Evolutionary conservation across 495 filamentous ascomycete species (phyloP).

Genomic region (Aeminium ludgeri): DNA sequence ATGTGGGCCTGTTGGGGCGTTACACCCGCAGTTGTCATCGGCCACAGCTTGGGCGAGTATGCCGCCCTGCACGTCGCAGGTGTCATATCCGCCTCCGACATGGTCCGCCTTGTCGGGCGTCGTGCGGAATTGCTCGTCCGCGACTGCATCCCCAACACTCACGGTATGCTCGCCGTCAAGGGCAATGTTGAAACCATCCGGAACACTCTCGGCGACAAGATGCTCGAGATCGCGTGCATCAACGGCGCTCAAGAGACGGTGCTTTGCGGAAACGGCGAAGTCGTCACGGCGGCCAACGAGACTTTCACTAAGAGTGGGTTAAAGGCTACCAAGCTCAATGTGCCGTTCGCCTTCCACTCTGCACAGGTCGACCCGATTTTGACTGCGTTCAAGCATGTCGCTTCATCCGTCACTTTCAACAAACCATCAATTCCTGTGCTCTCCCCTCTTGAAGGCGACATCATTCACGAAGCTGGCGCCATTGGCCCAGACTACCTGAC

Average conservation of each 20-base stretch:
- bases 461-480: constrained; percentile 28
- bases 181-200: constrained; percentile 24
- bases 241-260: constrained; percentile 33
- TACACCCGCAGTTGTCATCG: constrained; percentile 57
- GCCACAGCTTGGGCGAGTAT: constrained; percentile 80
- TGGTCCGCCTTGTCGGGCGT: constrained; percentile 62
- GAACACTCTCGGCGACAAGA: constrained; percentile 25
- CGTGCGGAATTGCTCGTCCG: constrained; percentile 60
- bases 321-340: constrained; percentile 33
- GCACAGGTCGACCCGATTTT: constrained; percentile 36
- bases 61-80: constrained; percentile 70
- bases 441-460: constrained; percentile 27
- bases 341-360: constrained; percentile 40
- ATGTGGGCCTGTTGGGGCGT: constrained; percentile 71
- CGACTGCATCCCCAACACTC: constrained; percentile 53
- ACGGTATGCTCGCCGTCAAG: constrained; percentile 40
- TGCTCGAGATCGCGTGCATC: constrained; percentile 31
- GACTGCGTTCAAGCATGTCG: constrained; percentile 27
- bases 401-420: constrained; percentile 27
- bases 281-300: constrained; percentile 22
- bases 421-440: constrained; percentile 26
- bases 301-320: constrained; percentile 28
- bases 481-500: constrained; percentile 28
- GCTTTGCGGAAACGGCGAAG: constrained; percentile 24
- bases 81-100: constrained; percentile 60